Base-by-base conservation (phyloP, 192 early-diverging fungal genomes). In the Podochytrium sp. region DNA sequence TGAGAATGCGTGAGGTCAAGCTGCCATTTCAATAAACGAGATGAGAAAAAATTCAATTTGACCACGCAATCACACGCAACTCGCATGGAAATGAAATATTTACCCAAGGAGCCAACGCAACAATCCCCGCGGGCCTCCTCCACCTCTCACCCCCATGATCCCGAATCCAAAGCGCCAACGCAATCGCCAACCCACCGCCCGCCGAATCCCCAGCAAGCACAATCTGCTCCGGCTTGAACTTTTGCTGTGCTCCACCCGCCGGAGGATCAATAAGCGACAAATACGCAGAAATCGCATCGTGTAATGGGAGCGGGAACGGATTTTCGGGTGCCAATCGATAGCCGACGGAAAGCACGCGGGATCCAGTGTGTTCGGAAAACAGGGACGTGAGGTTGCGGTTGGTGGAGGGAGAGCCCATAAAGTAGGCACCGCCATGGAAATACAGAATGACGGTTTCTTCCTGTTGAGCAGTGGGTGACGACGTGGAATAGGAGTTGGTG, bases 91-190 rank as follows among this genome's bases (percentile, higher is more conserved):
- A n/a, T n/a, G n/a, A 12, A 49, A 37, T 4, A 55, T 14, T 55
- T 32, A 75, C 64, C 75, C 75, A 76, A 20, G 75, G 75, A 38
- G 73, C 90, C 83, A 91, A 20, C 84, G 90, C 65, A 84, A 90
- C 70, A 79, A 71, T n/a, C 59, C 79, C 57, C 10, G 75, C 75
- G 33, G 65, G 75, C 23, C 6, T 29, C 29, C 41, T 51, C 60
- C 49, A 65, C 27, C 42, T 47, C 12, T 82, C 78, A 27, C 81
- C 56, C 0, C 82, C 78, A 27, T 82, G 76, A 62, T 91, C 85
- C 39, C 88, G 77, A 20, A 92, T 80, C 23, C 84, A 87, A 1
- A 91, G 53, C 62, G 86, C 71, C 29, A 75, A 42, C 23, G 76
- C 62, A n/a, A 79, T 62, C 29, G 65, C 75, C 38, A 80, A 50